phyloP scores from a whole-genome alignment of 768 basidiomycete genomes.

The Leccinum boreale region DNA sequence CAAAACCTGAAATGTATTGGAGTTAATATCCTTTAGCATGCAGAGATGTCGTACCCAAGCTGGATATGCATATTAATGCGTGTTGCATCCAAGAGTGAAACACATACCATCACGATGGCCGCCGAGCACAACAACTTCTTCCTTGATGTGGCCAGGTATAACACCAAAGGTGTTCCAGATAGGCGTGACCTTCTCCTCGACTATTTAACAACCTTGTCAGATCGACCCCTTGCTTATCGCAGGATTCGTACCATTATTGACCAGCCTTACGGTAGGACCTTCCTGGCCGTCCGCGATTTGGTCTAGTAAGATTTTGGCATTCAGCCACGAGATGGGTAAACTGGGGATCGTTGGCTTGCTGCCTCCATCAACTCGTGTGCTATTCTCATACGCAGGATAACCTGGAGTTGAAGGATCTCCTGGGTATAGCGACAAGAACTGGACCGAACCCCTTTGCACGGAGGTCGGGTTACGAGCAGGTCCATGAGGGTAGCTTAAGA shows the following conservation, averaged over 20 bases:
- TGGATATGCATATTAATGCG: conserved; percentile 11
- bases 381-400: conserved; percentile 80
- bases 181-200: conserved; percentile 78
- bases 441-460: conserved; percentile 84
- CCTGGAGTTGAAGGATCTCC: conserved; percentile 88
- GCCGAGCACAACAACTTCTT: conserved; percentile 85
- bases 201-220: conserved; percentile 31
- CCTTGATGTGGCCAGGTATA: conserved; percentile 79
- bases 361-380: conserved; percentile 54
- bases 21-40: neutral
- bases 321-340: conserved; percentile 87
- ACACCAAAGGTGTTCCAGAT: conserved; percentile 90
- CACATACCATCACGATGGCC: conserved; percentile 82
- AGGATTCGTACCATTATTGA: conserved; percentile 48
- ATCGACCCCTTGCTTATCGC: neutral
- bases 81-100: neutral
- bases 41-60: conserved; percentile 19
- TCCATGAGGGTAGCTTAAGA: conserved; percentile 54
- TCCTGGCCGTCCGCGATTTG: conserved; percentile 38
- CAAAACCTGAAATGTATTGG: conserved; percentile 31
- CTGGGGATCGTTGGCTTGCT: conserved; percentile 80
- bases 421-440: conserved; percentile 63
- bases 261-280: conserved; percentile 43
- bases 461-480: conserved; percentile 84
- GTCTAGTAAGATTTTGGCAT: conserved; percentile 65